Base-by-base conservation (phyloP, 2,329 filamentous ascomycete genomes). In the Xylaria sp. region DNA sequence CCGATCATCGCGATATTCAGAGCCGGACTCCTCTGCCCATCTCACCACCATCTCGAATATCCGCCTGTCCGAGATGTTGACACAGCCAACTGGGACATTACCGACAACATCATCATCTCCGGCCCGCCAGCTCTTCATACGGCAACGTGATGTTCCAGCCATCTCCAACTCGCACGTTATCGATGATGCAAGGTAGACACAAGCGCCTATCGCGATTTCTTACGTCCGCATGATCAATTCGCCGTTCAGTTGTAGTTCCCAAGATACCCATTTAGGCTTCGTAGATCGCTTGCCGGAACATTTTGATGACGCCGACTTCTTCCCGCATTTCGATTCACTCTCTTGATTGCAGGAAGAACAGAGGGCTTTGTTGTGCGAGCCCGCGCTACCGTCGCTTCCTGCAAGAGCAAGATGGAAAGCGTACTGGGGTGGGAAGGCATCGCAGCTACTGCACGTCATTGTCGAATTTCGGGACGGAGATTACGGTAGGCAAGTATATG, bases 181-280 rank as follows among this genome's bases (percentile, higher is more conserved):
- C 36, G 20, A 36, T 15, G 36, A 5, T 31, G 31, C 31, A n/a
- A 10, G 1, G 52, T 23, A 12, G 3, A 56, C 9, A n/a, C 18
- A 28, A 43, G 20, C 9, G 20, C 10, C 20, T 43, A 5, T 8
- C 10, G 7, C 23, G 36, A 25, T 7, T 5, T 20, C 20, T 71
- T 62, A 70, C 39, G 68, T 63, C n/a, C 66, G 52, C 31, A 69
- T 55, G 8, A 64, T 36, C 33, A 71, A 51, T 33, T 69, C 69
- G 20, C 69, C 63, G 28, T 64, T 62, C 20, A 71, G 20, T 23
- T 69, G 69, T 28, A 71, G 5, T 20, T 71, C 69, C 69, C 69
- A 71, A 1, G 69, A 71, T 20, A 67, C 63, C 66, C 63, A 71
- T 62, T 71, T 71, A 23, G 64, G 62, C 52, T 67, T 69, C 28